Evolutionary conservation across 2,329 filamentous ascomycete genomes (phyloP).

Genomic region (Cladosporium sp.): DNA sequence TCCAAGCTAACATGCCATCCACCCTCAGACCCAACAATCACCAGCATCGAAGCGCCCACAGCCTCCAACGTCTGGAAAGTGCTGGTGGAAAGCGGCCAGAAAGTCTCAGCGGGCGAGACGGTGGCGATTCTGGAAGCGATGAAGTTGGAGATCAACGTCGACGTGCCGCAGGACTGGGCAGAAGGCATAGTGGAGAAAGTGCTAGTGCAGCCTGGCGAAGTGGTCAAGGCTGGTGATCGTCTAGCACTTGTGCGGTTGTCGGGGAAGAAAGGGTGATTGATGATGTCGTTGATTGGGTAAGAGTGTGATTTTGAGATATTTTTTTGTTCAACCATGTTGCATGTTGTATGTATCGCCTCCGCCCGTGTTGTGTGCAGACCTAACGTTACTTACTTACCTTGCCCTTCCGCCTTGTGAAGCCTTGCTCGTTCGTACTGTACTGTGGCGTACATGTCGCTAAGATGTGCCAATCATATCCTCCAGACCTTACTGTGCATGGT

Average conservation of each 20-base stretch:
- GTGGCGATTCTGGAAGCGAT: conserved; percentile 43
- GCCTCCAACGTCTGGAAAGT: conserved; percentile 46
- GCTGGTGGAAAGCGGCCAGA: conserved; percentile 35
- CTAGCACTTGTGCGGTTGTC: conserved; percentile 24
- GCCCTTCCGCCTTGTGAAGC: no score
- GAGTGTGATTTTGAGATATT: no score
- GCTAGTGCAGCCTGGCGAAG: conserved; percentile 39
- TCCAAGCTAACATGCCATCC: background rate
- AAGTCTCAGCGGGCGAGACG: conserved; percentile 30
- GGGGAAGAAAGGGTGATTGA: no score
- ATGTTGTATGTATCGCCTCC: no score
- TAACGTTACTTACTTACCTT: no score
- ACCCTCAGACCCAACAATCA: conserved; percentile 31
- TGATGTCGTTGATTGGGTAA: no score
- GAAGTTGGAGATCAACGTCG: conserved; percentile 45
- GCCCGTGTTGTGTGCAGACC: no score
- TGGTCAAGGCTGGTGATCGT: conserved; percentile 33
- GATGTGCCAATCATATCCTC: no score
- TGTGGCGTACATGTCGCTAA: no score
- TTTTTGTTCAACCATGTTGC: no score
- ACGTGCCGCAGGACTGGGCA: conserved; percentile 31
- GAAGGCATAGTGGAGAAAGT: conserved; percentile 36
- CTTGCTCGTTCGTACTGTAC: no score
- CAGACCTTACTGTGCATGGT: no score
- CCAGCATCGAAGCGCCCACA: conserved; percentile 38